Percentiles rank a stretch among this genome's conserved stretches.
Evolutionary conservation across 108 stramenopile species (phyloP).

Genomic region (Craspedostauros australis): DNA sequence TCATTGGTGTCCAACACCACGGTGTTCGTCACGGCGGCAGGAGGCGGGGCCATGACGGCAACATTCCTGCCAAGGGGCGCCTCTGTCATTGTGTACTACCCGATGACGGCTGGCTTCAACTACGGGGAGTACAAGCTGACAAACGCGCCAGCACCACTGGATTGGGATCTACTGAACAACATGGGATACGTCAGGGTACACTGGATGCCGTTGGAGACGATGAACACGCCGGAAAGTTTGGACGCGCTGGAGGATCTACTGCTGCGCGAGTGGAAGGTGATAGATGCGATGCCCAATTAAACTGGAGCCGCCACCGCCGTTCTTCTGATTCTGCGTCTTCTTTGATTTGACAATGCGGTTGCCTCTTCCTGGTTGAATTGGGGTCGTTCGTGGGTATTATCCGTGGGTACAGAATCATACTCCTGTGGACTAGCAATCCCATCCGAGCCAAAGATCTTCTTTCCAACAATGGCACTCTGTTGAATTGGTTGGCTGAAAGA

Average conservation of each 20-base stretch:
- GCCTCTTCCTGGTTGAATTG: no score
- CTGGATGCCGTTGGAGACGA: constrained; percentile 35
- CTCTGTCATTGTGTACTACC: constrained; percentile 24
- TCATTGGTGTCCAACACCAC: constrained; percentile 18
- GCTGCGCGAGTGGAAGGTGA: constrained; percentile 21
- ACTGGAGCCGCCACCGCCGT: no score
- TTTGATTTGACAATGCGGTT: no score
- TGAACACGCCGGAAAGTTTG: constrained; percentile 20
- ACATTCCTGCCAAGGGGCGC: constrained; percentile 39
- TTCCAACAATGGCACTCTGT: no score
- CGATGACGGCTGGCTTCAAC: constrained; percentile 14
- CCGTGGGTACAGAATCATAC: no score
- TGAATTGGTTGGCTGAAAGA: no score
- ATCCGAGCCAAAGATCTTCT: no score
- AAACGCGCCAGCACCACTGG: constrained; percentile 27
- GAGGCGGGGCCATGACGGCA: constrained; percentile 35
- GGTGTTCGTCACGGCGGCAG: constrained; percentile 26
- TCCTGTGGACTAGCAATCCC: no score
- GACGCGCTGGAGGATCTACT: constrained; percentile 13
- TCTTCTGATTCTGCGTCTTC: no score
- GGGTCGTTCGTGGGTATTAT: no score
- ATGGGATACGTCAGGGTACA: constrained; percentile 26
- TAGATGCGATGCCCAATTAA: no score
- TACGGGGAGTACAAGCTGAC: constrained; percentile 17
- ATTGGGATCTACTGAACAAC: constrained; percentile 46